Evolutionary conservation across 345 rosid species (phyloP), one percentile per base, ranked within the genome.

Genomic region (Kernera saxatilis): DNA sequence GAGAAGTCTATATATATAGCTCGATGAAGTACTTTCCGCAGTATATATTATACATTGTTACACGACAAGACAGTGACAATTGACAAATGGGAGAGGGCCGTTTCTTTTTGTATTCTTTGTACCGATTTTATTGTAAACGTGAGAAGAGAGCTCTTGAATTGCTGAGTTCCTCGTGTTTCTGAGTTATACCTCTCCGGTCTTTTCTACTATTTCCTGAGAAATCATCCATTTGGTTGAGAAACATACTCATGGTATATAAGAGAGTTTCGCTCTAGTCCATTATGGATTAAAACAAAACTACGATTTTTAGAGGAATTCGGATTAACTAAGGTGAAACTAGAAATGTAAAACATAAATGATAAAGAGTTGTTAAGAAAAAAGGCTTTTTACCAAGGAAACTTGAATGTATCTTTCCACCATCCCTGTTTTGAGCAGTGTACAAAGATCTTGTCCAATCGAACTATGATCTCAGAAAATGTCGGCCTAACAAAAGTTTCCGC

Each of bases 381-480:
- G 51, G 8, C 14, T 41, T 74, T 41, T 46, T 91, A 94, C 99
- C 99, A 91, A 49, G 93, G 97, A 76, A 94, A 90, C 85, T 87
- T 94, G 81, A 94, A 91, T 41, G 96, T 82, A 54, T 94, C 97
- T 77, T 89, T 94, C 99, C 95, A 94, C 99, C 92, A 82, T 46
- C 93, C 95, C 5, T 87, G 97, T 70, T 83, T 91, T 68, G 97
- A 86, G 79, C 96, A 82, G 45, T 79, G 74, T 49, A 64, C 22
- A 60, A 78, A 81, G 68, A 94, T 84, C 77, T 37, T 89, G 75
- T 85, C 86, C 84, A 94, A 71, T 67, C 99, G 89, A 40, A 86
- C 83, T 25, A 94, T 89, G 77, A 94, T 88, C 82, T 94, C 95
- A 2, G 91, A 83, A 78, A 91, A 94, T n/a, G 89, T 88, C 37